These are phyloP conservation scores for Perkinsus chesapeaki DNA, from an alignment of 169 alveolate species.

Conservation along the genomic window DNA sequence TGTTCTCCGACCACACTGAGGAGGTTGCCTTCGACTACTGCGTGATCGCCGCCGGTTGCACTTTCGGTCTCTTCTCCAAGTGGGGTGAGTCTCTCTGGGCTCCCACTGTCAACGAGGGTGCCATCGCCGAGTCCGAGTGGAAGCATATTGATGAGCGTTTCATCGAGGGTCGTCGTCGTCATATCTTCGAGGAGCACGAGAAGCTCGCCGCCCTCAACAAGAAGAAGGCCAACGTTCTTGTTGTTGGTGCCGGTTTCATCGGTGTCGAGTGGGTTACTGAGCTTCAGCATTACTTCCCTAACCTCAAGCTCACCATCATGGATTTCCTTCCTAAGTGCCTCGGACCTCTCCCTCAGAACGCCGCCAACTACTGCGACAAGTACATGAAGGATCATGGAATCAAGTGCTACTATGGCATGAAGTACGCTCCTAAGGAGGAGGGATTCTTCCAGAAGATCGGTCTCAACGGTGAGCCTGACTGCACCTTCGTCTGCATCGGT, in stretches of 20 bases:
- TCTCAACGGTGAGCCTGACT: slow-evolving; percentile 27
- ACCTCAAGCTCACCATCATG: slow-evolving; percentile 27
- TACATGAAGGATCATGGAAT: slow-evolving; percentile 26
- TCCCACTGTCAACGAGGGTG: slow-evolving; percentile 35
- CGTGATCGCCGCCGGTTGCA: slow-evolving; percentile 36
- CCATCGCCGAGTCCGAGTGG: slow-evolving; percentile 24
- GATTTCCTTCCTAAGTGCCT: slow-evolving; percentile 32
- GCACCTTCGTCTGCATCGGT: slow-evolving; percentile 37
- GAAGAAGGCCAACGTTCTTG: slow-evolving; percentile 23
- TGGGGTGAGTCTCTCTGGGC: slow-evolving; percentile 35
- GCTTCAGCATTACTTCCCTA: slow-evolving; percentile 31
- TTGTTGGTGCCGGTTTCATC: slow-evolving; percentile 34
- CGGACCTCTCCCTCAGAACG: slow-evolving; percentile 32
- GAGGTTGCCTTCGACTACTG: slow-evolving; percentile 37
- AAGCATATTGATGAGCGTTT: slow-evolving; percentile 30
- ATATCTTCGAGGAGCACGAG: slow-evolving; percentile 31
- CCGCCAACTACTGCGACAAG: slow-evolving; percentile 28
- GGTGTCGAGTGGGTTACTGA: slow-evolving; percentile 40
- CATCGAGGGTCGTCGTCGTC: slow-evolving; percentile 36
- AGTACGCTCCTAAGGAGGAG: slow-evolving; percentile 22
- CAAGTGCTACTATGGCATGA: slow-evolving; percentile 19
- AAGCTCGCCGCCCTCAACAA: slow-evolving; percentile 14
- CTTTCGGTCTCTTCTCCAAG: slow-evolving; percentile 5
- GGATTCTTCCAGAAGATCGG: slow-evolving; percentile 31
- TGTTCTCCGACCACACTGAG: slow-evolving; percentile 6